Percentiles rank a stretch among this genome's conserved stretches.
Conservation (phyloP, 2,329 filamentous ascomycete genomes). For the Xylariaceae sp. region DNA sequence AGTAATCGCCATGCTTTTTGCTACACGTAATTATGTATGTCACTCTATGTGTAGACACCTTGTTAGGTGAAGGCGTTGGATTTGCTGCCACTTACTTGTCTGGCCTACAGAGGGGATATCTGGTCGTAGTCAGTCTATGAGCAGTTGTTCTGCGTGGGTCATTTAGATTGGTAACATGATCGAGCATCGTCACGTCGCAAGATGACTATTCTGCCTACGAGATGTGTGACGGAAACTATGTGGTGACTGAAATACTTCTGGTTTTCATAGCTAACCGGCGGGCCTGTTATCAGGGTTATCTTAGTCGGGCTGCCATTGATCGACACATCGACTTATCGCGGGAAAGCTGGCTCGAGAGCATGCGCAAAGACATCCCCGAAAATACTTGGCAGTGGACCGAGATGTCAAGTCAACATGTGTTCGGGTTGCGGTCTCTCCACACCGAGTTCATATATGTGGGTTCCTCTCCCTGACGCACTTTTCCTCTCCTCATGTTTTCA, state of each 20-base stretch:
- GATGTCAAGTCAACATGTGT: conserved; percentile 53
- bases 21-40: too few species aligned
- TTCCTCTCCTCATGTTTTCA: neutral
- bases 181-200: neutral
- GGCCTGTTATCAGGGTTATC: conserved; percentile 51
- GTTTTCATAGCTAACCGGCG: conserved; percentile 4
- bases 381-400: conserved; percentile 41
- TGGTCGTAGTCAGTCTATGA: neutral
- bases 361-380: conserved; percentile 29
- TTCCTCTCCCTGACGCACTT: conserved; percentile 17
- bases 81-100: too few species aligned
- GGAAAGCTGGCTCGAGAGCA: conserved; percentile 71
- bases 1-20: conserved; percentile 18
- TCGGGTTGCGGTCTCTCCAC: conserved; percentile 71
- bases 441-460: conserved; percentile 84
- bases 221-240: neutral
- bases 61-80: too few species aligned
- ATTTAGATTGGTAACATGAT: too few species aligned
- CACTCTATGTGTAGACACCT: too few species aligned
- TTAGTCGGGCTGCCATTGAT: conserved; percentile 83
- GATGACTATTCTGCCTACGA: neutral
- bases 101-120: neutral
- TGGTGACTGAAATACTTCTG: neutral
- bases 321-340: conserved; percentile 78
- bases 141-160: too few species aligned